Conservation (phyloP, 345 rosid genomes). For the Jatropha curcas region DNA sequence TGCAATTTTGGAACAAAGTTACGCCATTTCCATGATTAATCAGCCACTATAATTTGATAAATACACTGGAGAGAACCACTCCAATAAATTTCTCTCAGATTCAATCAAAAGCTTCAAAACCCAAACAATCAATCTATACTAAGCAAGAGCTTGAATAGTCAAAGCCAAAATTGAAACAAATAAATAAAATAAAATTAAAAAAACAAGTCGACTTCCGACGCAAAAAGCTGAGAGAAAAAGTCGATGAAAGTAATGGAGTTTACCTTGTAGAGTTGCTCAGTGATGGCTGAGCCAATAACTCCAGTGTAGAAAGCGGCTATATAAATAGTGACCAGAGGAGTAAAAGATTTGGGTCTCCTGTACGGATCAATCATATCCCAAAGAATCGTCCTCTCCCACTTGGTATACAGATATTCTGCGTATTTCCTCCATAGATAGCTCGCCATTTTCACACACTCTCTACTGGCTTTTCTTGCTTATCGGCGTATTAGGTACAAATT, state of each 20-base stretch:
- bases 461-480: neutral
- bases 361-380: constrained; percentile 92
- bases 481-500: neutral
- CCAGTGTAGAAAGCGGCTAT: constrained; percentile 89
- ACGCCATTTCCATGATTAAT: neutral
- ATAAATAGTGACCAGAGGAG: constrained; percentile 62
- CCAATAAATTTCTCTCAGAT: neutral
- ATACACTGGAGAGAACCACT: neutral
- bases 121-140: neutral
- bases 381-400: constrained; percentile 69
- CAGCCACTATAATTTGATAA: neutral
- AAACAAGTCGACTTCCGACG: neutral
- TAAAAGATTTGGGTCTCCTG: constrained; percentile 80
- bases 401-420: constrained; percentile 67
- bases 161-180: neutral
- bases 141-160: neutral
- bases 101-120: neutral
- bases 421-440: constrained; percentile 88
- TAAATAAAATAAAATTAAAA: too few relatives aligned
- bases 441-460: constrained; percentile 34
- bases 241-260: neutral
- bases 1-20: neutral
- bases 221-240: neutral
- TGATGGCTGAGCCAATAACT: constrained; percentile 73
- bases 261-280: constrained; percentile 90